phyloP scores from a whole-genome alignment of 768 basidiomycete species.

The Kwoniella bestiolae region DNA sequence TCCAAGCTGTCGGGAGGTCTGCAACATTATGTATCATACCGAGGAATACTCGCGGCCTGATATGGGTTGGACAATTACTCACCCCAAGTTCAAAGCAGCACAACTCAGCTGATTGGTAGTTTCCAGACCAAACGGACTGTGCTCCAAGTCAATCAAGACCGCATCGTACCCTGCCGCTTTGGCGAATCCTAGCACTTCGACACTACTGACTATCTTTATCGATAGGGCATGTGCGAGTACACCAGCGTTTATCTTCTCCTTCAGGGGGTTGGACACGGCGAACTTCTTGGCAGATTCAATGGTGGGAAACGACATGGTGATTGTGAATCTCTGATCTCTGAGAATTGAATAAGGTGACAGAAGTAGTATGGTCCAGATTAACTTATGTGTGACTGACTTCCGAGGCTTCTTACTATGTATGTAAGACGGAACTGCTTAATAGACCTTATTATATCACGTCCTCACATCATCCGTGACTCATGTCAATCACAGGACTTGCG shows the following conservation, averaged over 20 bases:
- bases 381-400: too few species aligned
- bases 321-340: background rate
- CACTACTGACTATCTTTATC: constrained; percentile 9
- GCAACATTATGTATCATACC: too few species aligned
- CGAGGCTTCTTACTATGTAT: too few species aligned
- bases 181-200: constrained; percentile 22
- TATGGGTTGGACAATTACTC: constrained; percentile 4
- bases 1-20: too few species aligned
- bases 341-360: too few species aligned
- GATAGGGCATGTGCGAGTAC: background rate
- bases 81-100: constrained; percentile 38
- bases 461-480: too few species aligned
- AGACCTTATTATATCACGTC: too few species aligned
- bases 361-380: background rate
- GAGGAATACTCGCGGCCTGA: too few species aligned
- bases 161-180: constrained; percentile 41
- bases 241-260: constrained; percentile 3
- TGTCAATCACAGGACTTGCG: too few species aligned
- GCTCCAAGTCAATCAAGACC: constrained; percentile 46
- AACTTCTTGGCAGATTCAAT: background rate
- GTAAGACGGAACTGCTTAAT: too few species aligned
- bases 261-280: background rate
- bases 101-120: constrained; percentile 33
- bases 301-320: constrained; percentile 1
- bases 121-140: constrained; percentile 38